phyloP scores from a whole-genome alignment of 2,329 filamentous ascomycete genomes.

The Monosporascus sp. region DNA sequence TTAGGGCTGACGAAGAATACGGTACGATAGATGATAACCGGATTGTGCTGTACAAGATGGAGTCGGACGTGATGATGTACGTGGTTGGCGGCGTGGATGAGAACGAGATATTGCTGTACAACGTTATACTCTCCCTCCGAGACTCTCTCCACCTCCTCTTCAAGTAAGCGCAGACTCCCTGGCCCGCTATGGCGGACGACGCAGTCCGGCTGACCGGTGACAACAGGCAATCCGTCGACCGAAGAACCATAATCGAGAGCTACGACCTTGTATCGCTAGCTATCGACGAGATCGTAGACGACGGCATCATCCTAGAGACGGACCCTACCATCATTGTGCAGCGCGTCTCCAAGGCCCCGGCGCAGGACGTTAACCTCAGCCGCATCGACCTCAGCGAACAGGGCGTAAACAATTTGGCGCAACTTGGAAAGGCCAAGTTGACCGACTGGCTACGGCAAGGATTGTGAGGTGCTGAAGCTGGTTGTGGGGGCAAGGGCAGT shows the following conservation, averaged over 20 bases:
- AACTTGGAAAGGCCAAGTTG: slow-evolving; percentile 87
- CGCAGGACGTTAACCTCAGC: slow-evolving; percentile 86
- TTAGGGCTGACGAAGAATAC: background rate
- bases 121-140: slow-evolving; percentile 83
- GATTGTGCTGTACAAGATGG: slow-evolving; percentile 95
- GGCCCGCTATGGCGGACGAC: background rate
- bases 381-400: slow-evolving; percentile 95
- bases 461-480: slow-evolving; percentile 40
- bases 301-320: slow-evolving; percentile 94
- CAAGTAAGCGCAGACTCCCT: slow-evolving; percentile 56
- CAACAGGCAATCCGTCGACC: slow-evolving; percentile 84
- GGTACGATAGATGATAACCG: slow-evolving; percentile 65
- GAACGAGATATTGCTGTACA: slow-evolving; percentile 96
- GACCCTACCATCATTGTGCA: slow-evolving; percentile 92
- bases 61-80: slow-evolving; percentile 95
- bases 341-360: slow-evolving; percentile 85
- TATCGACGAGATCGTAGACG: slow-evolving; percentile 92
- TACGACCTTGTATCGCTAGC: slow-evolving; percentile 93
- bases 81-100: slow-evolving; percentile 87
- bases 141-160: slow-evolving; percentile 87
- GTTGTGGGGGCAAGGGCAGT: slow-evolving; percentile 8
- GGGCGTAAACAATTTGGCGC: slow-evolving; percentile 87
- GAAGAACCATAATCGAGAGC: slow-evolving; percentile 96
- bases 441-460: slow-evolving; percentile 87
- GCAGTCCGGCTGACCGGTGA: background rate